Conservation (phyloP, 2,329 filamentous ascomycete genomes). For the Apiospora rasikravindrae region DNA sequence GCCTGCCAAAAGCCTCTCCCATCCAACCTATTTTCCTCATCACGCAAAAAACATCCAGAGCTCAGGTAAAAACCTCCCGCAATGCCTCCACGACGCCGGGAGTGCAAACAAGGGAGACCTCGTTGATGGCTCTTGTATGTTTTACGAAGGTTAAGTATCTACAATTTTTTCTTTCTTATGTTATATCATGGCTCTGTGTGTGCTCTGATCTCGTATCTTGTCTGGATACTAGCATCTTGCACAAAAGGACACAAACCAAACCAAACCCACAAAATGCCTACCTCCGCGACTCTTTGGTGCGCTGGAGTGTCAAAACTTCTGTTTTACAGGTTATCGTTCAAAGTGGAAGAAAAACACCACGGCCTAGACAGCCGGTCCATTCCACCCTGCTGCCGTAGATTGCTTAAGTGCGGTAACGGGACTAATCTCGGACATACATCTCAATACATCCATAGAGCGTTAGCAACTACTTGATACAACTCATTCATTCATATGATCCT, state of each 20-base stretch:
- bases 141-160: background rate
- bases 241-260: background rate
- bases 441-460: background rate
- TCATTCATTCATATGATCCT: background rate
- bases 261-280: slow-evolving; percentile 64
- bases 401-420: slow-evolving; percentile 59
- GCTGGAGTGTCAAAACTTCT: slow-evolving; percentile 63
- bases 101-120: background rate
- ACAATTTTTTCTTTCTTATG: background rate
- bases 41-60: background rate
- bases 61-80: background rate
- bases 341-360: slow-evolving; percentile 64
- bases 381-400: slow-evolving; percentile 68
- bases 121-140: background rate
- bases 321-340: slow-evolving; percentile 51
- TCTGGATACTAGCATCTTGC: slow-evolving; percentile 21
- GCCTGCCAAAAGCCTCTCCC: no score
- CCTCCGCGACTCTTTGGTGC: slow-evolving; percentile 63
- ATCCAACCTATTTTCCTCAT: background rate
- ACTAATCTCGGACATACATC: slow-evolving; percentile 69
- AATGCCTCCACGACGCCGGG: background rate
- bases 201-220: slow-evolving; percentile 12
- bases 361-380: slow-evolving; percentile 72
- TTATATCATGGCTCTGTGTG: slow-evolving; percentile 14
- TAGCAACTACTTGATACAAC: background rate